These are phyloP conservation scores for Rhizopus arrhizus DNA, from an alignment of 371 early-diverging fungal genomes.

Conservation along the genomic window DNA sequence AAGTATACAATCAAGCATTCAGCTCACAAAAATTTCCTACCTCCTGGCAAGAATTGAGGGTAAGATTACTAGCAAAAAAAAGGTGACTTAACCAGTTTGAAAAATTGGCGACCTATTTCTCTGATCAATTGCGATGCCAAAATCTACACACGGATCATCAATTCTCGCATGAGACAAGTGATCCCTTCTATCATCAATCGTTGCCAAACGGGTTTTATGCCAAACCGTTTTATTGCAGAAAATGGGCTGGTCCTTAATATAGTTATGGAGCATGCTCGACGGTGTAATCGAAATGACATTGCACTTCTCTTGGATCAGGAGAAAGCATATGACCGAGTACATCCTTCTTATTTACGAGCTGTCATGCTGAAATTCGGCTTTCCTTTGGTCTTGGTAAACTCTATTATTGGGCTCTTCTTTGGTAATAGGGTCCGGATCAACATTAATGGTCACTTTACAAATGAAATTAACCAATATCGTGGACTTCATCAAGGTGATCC, in stretches of 20 bases:
- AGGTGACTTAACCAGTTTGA: constrained; percentile 16
- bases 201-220: constrained; percentile 15
- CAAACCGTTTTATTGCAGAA: constrained; percentile 11
- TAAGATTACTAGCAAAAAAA: constrained; percentile 11
- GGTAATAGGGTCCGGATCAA: constrained; percentile 6
- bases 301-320: constrained; percentile 20
- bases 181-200: not conserved
- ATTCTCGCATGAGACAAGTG: not conserved
- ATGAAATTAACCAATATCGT: constrained; percentile 8
- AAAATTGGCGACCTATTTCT: constrained; percentile 34
- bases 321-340: constrained; percentile 26
- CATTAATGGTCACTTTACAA: constrained; percentile 21
- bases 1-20: no score
- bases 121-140: constrained; percentile 30
- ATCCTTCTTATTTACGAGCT: constrained; percentile 14
- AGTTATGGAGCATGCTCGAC: constrained; percentile 12
- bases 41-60: no score
- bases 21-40: no score
- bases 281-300: not conserved
- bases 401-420: constrained; percentile 7
- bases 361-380: constrained; percentile 14
- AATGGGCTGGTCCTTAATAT: constrained; percentile 3
- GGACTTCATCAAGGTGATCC: constrained; percentile 33
- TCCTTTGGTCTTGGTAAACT: constrained; percentile 1
- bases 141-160: constrained; percentile 25